Conservation (phyloP, 345 rosid genomes). For the Brassica nigra region DNA sequence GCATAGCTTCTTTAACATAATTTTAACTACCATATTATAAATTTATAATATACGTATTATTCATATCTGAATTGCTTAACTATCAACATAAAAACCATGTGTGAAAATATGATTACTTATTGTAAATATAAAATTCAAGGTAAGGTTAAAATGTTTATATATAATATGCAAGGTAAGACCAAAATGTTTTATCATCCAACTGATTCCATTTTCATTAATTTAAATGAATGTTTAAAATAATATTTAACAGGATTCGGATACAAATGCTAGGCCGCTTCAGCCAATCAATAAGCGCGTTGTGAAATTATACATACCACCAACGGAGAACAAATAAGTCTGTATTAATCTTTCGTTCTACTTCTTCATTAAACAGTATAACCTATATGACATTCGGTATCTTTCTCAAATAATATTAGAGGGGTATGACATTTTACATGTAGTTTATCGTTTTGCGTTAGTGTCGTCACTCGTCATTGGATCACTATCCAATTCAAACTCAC, state of each 20-base stretch:
- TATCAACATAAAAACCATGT: background rate
- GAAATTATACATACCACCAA: background rate
- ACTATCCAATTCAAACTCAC: no score
- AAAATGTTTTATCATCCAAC: background rate
- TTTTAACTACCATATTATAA: background rate
- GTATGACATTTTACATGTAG: background rate
- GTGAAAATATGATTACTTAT: background rate
- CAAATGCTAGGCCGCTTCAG: constrained; percentile 40
- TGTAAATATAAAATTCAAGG: background rate
- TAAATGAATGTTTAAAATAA: no score
- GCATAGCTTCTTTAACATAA: background rate
- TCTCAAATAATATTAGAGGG: no score
- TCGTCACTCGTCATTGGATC: no score
- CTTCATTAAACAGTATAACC: no score
- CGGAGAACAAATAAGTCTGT: background rate
- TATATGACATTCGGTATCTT: no score
- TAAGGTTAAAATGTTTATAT: background rate
- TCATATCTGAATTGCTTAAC: background rate
- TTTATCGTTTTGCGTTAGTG: background rate
- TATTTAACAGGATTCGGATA: background rate
- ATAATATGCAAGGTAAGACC: background rate
- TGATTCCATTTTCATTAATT: background rate
- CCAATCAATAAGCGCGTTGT: background rate
- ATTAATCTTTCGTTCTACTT: background rate
- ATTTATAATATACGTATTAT: background rate